These are phyloP conservation scores for Cyberlindnera veronae DNA, from an alignment of 805 yeast genomes.

Conservation along the genomic window DNA sequence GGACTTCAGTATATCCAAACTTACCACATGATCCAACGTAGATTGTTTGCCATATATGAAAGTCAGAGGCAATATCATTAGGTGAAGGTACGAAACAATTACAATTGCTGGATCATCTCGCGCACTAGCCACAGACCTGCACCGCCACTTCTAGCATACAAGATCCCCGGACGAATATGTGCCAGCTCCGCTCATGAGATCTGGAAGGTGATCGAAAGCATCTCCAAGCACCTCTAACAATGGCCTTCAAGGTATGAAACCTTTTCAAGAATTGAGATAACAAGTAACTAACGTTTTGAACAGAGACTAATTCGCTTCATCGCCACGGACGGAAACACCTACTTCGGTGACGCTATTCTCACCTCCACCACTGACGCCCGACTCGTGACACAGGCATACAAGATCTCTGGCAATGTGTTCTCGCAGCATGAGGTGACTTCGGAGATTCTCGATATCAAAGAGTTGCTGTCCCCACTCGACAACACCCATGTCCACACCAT, in stretches of 20 bases:
- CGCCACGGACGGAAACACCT: constrained; percentile 39
- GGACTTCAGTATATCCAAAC: too few species aligned
- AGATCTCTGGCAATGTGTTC: constrained; percentile 47
- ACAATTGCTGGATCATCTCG: too few species aligned
- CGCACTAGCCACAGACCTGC: neutral
- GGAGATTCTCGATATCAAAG: constrained; percentile 30
- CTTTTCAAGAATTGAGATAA: neutral
- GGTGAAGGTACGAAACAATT: too few species aligned
- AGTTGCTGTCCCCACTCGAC: constrained; percentile 40
- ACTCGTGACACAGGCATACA: constrained; percentile 36
- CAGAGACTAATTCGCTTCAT: constrained; percentile 41
- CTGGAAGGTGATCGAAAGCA: too few species aligned
- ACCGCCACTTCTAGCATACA: too few species aligned
- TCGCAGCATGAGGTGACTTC: constrained; percentile 34
- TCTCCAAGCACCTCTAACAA: too few species aligned
- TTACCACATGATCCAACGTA: too few species aligned
- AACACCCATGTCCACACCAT: constrained; percentile 35
- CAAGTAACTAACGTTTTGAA: neutral
- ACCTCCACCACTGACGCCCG: constrained; percentile 34
- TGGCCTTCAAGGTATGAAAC: constrained; percentile 3
- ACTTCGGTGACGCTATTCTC: constrained; percentile 48
- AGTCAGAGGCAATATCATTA: too few species aligned
- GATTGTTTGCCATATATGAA: too few species aligned
- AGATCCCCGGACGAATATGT: too few species aligned
- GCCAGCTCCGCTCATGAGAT: too few species aligned